Percentiles rank a stretch among this genome's conserved stretches.
These are phyloP conservation scores for Entomortierella chlamydospora DNA, from an alignment of 192 early-diverging fungal genomes.

Conservation along the genomic window DNA sequence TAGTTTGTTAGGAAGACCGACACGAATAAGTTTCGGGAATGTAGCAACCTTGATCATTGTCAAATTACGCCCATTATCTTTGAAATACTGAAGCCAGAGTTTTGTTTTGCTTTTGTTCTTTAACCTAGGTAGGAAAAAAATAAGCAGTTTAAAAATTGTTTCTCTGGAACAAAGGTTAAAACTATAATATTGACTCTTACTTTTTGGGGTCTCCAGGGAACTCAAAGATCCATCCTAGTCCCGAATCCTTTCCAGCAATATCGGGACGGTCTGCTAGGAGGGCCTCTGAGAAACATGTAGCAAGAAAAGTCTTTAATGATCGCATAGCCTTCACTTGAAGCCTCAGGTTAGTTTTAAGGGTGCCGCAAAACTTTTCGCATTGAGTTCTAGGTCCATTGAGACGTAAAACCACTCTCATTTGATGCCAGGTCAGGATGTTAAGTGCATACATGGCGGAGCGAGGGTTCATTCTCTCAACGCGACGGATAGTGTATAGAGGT, in stretches of 20 bases:
- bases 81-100: conserved; percentile 81
- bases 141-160: not conserved
- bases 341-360: conserved; percentile 78
- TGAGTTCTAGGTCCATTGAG: conserved; percentile 72
- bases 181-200: conserved; percentile 34
- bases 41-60: conserved; percentile 83
- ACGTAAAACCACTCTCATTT: conserved; percentile 88
- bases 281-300: conserved; percentile 86
- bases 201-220: conserved; percentile 79
- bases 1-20: conserved; percentile 88
- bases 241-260: conserved; percentile 63
- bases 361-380: conserved; percentile 86
- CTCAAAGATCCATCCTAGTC: conserved; percentile 79
- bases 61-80: conserved; percentile 86
- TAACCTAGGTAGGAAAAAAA: conserved; percentile 10
- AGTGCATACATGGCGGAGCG: conserved; percentile 74
- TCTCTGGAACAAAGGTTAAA: not conserved
- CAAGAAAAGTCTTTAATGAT: conserved; percentile 79
- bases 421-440: conserved; percentile 91
- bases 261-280: conserved; percentile 64
- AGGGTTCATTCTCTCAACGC: conserved; percentile 89
- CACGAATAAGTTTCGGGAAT: conserved; percentile 89
- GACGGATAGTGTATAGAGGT: conserved; percentile 90
- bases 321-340: conserved; percentile 82
- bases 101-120: conserved; percentile 80